Evolutionary conservation across 2,329 filamentous ascomycete genomes (phyloP).

Genomic region (Rachicladosporium sp.): DNA sequence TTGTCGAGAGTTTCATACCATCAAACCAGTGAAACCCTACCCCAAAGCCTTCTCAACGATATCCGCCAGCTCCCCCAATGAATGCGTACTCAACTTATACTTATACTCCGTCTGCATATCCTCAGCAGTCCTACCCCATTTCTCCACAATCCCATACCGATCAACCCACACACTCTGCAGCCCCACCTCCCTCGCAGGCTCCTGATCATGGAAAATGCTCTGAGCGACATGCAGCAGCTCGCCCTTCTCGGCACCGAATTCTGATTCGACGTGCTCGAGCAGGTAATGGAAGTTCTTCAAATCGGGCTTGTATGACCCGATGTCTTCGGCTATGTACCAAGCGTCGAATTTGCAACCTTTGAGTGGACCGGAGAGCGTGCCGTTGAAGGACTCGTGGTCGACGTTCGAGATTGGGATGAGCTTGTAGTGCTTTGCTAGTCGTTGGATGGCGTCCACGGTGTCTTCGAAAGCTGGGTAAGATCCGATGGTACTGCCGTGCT

Average conservation of each 20-base stretch:
- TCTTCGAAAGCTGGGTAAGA: conserved; percentile 47
- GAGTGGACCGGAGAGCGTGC: conserved; percentile 38
- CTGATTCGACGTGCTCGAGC: conserved; percentile 39
- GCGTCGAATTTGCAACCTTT: conserved; percentile 47
- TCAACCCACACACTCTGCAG: conserved; percentile 55
- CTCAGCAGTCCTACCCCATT: conserved; percentile 24
- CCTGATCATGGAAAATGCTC: conserved; percentile 55
- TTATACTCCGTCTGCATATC: conserved; percentile 26
- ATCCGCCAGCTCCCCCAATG: conserved; percentile 49
- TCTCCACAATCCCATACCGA: conserved; percentile 35
- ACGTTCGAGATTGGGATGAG: conserved; percentile 51
- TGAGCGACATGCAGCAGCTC: conserved; percentile 57
- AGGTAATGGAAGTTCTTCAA: conserved; percentile 54
- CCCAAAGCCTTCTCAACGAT: conserved; percentile 33
- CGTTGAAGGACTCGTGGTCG: conserved; percentile 40
- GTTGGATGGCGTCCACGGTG: conserved; percentile 40
- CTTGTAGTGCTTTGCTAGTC: conserved; percentile 42
- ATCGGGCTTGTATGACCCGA: conserved; percentile 61
- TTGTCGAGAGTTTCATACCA: too few species aligned
- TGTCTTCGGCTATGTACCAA: conserved; percentile 57
- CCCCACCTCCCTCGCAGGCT: conserved; percentile 48
- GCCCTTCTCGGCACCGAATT: conserved; percentile 44
- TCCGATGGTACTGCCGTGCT: conserved; percentile 42
- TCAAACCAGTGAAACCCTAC: too few species aligned
- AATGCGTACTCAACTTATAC: conserved; percentile 49